Base-by-base conservation (phyloP, 495 filamentous ascomycete species). In the Tuber melanosporum region DNA sequence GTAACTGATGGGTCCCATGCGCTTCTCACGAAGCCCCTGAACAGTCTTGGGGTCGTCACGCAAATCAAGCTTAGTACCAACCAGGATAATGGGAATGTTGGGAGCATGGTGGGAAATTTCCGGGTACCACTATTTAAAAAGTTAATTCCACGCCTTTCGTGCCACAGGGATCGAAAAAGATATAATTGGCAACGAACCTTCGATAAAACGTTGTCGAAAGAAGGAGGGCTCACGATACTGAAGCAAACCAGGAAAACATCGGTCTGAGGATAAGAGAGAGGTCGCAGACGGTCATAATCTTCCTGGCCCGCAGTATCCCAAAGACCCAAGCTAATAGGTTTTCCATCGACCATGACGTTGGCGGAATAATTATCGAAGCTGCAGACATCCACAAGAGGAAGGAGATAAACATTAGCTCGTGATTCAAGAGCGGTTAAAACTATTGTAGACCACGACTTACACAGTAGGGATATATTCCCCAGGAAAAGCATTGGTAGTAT, bases 221-320 rank as follows among this genome's bases (percentile, higher is more conserved):
- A 98, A 39, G 95, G 92, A 66, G 94, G 95, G 90, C 93, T 97
- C 85, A 97, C 94, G 83, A 98, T 95, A 46, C 94, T 98, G 87
- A 99, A 99, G 86, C 95, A 98, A 83, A 98, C 97, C 70, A 99
- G 88, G 86, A 98, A 98, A 49, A 98, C 95, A 83, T 99, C 94
- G 74, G 95, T 99, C 86, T 98, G 95, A 10, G 95, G 95, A 84
- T 99, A 98, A 32, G 94, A 97, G 71, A 99, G 91, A 77, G 95
- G 95, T 81, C 95, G 90, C 81, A 98, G 90, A 84, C 95, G 90
- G 85, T 98, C 95, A 85, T 99, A 97, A 87, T 97, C 94, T 88
- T 99, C 95, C 87, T 98, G 94, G 83, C 95, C 95, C 81, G 95
- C 95, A 81, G 95, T 99, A 91, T 99, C 95, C 95, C 95, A 98